Conservation (phyloP, 2,329 filamentous ascomycete species). For the Xylaria multiplex region DNA sequence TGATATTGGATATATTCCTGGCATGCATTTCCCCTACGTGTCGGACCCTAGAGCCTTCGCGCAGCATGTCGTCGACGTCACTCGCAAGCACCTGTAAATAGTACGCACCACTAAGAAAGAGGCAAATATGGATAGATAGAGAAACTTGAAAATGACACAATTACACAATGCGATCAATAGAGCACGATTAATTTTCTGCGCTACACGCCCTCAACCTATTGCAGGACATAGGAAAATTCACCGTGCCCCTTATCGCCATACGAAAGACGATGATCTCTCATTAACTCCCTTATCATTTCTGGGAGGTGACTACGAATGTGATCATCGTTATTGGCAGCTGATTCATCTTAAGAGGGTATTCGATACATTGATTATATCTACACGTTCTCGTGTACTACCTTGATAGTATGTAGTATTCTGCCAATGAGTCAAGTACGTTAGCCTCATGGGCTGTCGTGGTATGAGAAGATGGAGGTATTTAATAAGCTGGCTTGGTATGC, state of each 20-base stretch:
- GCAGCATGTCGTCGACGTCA: constrained; percentile 29
- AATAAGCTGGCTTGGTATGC: neutral
- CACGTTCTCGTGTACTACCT: constrained; percentile 4
- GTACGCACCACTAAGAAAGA: neutral
- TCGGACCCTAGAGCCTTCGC: constrained; percentile 32
- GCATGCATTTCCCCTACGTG: constrained; percentile 35
- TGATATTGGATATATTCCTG: constrained; percentile 28
- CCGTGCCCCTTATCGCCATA: neutral
- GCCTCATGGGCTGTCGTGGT: neutral
- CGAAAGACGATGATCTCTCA: neutral
- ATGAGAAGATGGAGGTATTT: neutral
- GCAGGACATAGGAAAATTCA: neutral
- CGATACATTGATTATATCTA: constrained; percentile 3
- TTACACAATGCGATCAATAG: neutral
- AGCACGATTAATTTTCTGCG: neutral
- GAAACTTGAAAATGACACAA: neutral
- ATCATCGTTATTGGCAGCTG: neutral
- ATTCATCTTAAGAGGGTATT: constrained; percentile 10
- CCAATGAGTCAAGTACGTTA: neutral
- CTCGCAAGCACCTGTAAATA: constrained; percentile 30
- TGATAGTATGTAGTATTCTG: neutral
- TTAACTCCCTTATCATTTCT: neutral
- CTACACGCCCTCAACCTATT: neutral
- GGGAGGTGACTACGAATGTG: neutral
- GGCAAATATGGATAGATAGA: neutral